Conservation (phyloP, 306 rosid genomes). For the Leucaena leucocephala region DNA sequence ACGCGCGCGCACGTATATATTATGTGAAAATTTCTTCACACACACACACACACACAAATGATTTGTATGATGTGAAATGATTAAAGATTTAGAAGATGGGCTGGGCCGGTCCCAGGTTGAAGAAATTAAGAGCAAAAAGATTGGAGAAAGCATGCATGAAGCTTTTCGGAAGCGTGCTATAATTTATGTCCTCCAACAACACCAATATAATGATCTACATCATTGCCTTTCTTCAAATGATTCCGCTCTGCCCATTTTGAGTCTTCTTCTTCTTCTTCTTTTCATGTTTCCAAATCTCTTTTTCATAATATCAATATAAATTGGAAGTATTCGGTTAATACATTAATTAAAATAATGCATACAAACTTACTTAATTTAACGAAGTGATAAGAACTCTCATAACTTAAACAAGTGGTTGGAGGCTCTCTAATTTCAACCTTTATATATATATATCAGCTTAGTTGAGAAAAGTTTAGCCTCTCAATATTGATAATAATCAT, state of each 20-base stretch:
- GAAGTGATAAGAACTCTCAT: background rate
- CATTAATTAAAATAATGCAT: background rate
- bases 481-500: too few species aligned
- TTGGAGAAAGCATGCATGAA: slow-evolving; percentile 6
- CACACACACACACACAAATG: too few species aligned
- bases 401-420: too few species aligned
- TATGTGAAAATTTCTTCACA: too few species aligned
- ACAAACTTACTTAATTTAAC: background rate
- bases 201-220: background rate
- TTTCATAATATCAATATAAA: background rate
- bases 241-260: background rate
- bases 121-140: background rate
- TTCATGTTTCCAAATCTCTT: background rate
- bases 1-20: too few species aligned
- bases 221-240: background rate
- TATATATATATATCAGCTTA: too few species aligned
- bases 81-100: background rate
- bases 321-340: background rate
- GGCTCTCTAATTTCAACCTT: too few species aligned
- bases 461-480: too few species aligned
- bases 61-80: background rate
- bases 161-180: background rate
- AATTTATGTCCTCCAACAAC: background rate
- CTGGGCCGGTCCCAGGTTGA: background rate
- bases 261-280: background rate